Evolutionary conservation across 352 stramenopile species (phyloP), one percentile per base, ranked within the genome.

Genomic region (Pythium folliculosum): DNA sequence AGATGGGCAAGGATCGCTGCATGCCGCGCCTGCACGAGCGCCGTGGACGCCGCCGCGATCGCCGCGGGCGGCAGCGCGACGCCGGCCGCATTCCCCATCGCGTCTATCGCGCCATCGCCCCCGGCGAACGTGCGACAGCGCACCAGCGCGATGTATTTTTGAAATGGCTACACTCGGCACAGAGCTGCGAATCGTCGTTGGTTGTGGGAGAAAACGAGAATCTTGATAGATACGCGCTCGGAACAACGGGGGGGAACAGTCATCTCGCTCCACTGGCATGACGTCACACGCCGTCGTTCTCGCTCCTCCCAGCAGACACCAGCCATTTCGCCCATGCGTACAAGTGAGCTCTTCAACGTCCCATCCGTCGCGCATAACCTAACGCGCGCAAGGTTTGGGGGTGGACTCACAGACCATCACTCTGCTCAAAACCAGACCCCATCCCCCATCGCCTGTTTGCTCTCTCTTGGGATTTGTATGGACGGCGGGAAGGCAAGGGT

Each of bases 1-100:
- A 78, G 54, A 9, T 86, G 72, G 10, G 80, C 75, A 8, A 77
- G 58, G 0, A 77, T 64, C 23, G 63, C 71, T 0, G 69, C 74
- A 3, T 76, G 73, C 43, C 57, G 60, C 0, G 77, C 71, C 3
- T 78, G 77, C 6, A 72, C 54, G 22, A 80, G 40, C 1, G 78
- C 69, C 7, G 60, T 56, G 14, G 44, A 37, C 14, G 78, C 59
- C 5, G 72, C 47, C 19, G 65, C 70, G 14, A 73, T 40, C 12
- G 71, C 48, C 54, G 70, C 65, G 5, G 68, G 69, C 9, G 75
- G 64, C n/a, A 78, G 49, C 53, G 62, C 61, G 25, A 88, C 71
- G n/a, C 78, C 78, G 19, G 72, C 82, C 3, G 69, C 82, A 52
- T 77, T 77, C 17, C 82, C 82, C 82, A 91, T 89, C 17, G 14